Base-by-base conservation (phyloP, 768 basidiomycete species). In the Pleurotus ostreatus region DNA sequence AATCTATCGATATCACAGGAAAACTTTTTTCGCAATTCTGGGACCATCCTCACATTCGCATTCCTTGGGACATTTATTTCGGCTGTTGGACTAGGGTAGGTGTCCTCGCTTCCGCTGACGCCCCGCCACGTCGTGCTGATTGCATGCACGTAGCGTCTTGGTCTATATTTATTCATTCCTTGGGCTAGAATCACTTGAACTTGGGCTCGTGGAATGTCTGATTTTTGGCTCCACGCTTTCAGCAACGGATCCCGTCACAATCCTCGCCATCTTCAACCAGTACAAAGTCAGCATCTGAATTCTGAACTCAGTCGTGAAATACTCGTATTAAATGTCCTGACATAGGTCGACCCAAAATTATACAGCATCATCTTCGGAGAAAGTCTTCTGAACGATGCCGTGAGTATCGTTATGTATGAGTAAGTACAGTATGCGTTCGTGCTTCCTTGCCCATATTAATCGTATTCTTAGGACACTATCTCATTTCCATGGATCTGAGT, bases 391-490 rank as follows among this genome's bases (percentile, higher is more conserved):
- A 99, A 99, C 73, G 97, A 99, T 77, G 97, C 97, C 16, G 97
- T 98, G 66, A 94, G 92, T 80, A 98, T 98, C 76, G 95, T 98
- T 71, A 94, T 99, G 91, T 98, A 98, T 72, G 97, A 99, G 94
- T 98, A 69, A 78, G 94, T 89, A 58, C 25, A 26, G 25, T 34
- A 13, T 16, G 25, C 8, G 9, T 58, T 52, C 44, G 38, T 43
- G 43, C 46, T 51, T 34, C 20, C 34, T 7, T 22, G 38, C 48
- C 48, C 38, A 20, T 51, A 39, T 48, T 41, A 11, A 55, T 37
- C 20, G 15, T 26, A 6, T 34, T 49, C 25, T 43, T 55, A 98
- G 94, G 70, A 98, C 96, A 0, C 75, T 98, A 51, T 88, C 89
- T 6, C 90, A 87, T 66, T 98, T 98, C 71, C 92, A 95, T 63